Base-by-base conservation (phyloP, 2,329 filamentous ascomycete species). In the Achaetomium macrosporum region DNA sequence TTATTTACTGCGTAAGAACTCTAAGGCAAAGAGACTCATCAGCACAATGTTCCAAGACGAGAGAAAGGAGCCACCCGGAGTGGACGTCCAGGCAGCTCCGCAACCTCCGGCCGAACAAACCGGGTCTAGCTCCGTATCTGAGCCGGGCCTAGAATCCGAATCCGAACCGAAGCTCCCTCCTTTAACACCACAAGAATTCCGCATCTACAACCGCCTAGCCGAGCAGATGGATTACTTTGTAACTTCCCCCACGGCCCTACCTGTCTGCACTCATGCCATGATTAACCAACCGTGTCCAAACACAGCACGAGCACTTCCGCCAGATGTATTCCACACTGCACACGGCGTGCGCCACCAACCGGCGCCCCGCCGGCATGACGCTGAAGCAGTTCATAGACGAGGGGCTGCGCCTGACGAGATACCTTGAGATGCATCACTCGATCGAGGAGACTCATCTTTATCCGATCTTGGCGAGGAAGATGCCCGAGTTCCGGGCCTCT, bases 361-460 rank as follows among this genome's bases (percentile, higher is more conserved):
- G 78, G 56, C 82, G 85, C 0, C 84, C 87, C 0, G 64, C 71
- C 3, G 76, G 76, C 58, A 80, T 90, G 73, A 82, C 84, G 0
- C 77, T 89, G 13, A 77, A 78, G 29, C 77, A 85, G 58, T 89
- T 93, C 68, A 72, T 95, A 60, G 68, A 74, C 60, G 73, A 77
- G 25, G 88, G 85, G 9, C 73, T 88, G n/a, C 73, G 82, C 45
- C 90, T 96, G 66, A 78, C 81, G 59, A 75, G 77, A 15, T 79
- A 86, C 53, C 81, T 96, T n/a, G 78, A 81, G 10, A 70, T 80
- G 53, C 90, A 96, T 71, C 91, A 96, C 72, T 74, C 72, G 53
- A 92, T 95, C 63, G 91, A 96, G 68, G 90, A 96, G 69, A 71
- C 75, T 30, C 81, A 90, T 66, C 76, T 96, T 39, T 96, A 95